Base-by-base conservation (phyloP, 805 yeast genomes). In the Lachancea lanzarotensis region DNA sequence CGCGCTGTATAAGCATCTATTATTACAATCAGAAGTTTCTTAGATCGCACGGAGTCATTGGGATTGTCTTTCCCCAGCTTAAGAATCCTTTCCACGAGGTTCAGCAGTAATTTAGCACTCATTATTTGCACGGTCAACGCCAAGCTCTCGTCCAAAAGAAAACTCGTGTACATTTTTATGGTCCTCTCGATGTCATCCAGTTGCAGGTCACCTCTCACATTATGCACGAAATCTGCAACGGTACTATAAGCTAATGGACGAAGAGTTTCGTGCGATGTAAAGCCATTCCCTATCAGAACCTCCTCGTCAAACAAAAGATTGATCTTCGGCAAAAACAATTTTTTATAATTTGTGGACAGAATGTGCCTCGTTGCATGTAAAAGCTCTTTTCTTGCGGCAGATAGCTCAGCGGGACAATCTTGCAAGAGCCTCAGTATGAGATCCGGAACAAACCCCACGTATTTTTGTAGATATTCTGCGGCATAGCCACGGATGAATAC, bases 341-440 rank as follows among this genome's bases (percentile, higher is more conserved):
- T 71, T 48, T 95, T 75, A 62, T 87, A 87, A 18, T 89, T 89
- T 0, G 98, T 93, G 2, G 95, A 84, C 40, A 93, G 68, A n/a
- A 93, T 88, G 57, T 93, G 98, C 56, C 98, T 75, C 3, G 95
- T 86, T 0, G 97, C 96, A 52, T 93, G 98, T 27, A 93, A 69
- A 35, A 93, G 68, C 64, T 93, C 99, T 62, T 90, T 89, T 57
- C 98, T 74, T 0, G 96, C 95, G 3, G 89, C 81, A 3, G 95
- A 84, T 40, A 88, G 70, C 59, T 91, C 98, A 15, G 93, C 81
- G 2, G 98, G 98, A 62, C 98, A 93, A 62, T 95, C 98, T 64
- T 90, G 95, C 33, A 93, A 68, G 33, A 93, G 68, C 51, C 98
- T 72, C 44, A 90, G 76, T 33, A 93, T 85, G 45, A 90, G 76